Conservation (phyloP, 2,329 filamentous ascomycete species). For the Fusarium newnesense region DNA sequence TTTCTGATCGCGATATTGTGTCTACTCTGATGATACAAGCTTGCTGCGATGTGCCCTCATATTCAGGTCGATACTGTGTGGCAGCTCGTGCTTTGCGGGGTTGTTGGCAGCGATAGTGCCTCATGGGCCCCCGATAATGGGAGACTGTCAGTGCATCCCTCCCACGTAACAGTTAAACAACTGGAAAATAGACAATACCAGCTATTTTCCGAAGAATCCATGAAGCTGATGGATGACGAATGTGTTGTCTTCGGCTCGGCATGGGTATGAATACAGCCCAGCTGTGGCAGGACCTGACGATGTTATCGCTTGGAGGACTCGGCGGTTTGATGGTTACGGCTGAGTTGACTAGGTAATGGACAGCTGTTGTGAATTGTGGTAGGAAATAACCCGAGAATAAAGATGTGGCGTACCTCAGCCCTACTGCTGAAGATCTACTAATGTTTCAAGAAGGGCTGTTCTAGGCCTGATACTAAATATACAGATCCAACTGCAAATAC, state of each 20-base stretch:
- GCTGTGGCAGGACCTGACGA: not conserved
- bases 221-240: not conserved
- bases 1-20: not conserved
- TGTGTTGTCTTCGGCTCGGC: not conserved
- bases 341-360: not conserved
- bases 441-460: not conserved
- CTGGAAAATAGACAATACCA: too few species aligned
- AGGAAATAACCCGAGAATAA: slow-evolving; percentile 21
- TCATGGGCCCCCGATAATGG: not conserved
- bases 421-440: not conserved
- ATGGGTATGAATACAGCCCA: not conserved
- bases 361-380: not conserved
- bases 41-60: not conserved
- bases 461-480: not conserved
- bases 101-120: not conserved
- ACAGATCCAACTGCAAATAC: not conserved
- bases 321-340: not conserved
- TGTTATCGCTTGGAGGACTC: not conserved
- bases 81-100: not conserved
- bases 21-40: not conserved
- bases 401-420: not conserved
- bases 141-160: not conserved
- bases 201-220: too few species aligned
- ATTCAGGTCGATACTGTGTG: not conserved
- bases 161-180: too few species aligned